phyloP scores from a whole-genome alignment of 805 yeast species.

The Sugiyamaella valdiviana region DNA sequence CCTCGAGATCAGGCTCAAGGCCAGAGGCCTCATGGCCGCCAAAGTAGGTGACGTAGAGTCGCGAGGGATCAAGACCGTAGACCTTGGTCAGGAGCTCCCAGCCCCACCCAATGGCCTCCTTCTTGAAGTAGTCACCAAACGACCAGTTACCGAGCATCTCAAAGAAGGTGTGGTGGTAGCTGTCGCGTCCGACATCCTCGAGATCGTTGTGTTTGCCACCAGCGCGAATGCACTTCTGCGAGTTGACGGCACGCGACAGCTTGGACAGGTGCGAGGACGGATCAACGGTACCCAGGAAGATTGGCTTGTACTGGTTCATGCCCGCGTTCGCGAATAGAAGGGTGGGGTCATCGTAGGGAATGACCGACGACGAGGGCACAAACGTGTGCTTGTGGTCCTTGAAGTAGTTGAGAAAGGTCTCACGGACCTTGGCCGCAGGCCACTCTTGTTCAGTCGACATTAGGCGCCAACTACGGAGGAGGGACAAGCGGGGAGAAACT shows the following conservation, averaged over 20 bases:
- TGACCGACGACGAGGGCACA: conserved; percentile 89
- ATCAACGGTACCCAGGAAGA: conserved; percentile 94
- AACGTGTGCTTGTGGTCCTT: conserved; percentile 62
- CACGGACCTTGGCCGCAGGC: conserved; percentile 48
- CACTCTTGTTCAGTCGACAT: conserved; percentile 4
- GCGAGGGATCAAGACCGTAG: conserved; percentile 69
- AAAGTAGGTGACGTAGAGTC: conserved; percentile 92
- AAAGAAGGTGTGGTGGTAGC: conserved; percentile 96
- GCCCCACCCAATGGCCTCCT: conserved; percentile 80
- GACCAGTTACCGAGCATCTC: conserved; percentile 99
- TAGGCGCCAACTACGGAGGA: not conserved
- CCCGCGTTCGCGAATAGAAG: conserved; percentile 96
- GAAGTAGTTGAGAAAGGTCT: conserved; percentile 80
- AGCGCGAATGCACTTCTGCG: conserved; percentile 98
- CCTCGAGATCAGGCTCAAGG: conserved; percentile 89
- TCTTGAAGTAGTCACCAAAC: conserved; percentile 96
- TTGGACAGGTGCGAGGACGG: conserved; percentile 83
- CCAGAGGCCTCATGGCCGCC: conserved; percentile 86
- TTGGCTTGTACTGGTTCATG: conserved; percentile 98
- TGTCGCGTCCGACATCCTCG: conserved; percentile 97
- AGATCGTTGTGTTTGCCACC: conserved; percentile 97
- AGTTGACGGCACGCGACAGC: conserved; percentile 85
- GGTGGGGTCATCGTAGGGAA: conserved; percentile 98
- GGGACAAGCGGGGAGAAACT: not conserved
- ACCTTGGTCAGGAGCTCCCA: conserved; percentile 89